Conservation (phyloP, 2,329 filamentous ascomycete genomes). For the Neoscytalidium dimidiatum region DNA sequence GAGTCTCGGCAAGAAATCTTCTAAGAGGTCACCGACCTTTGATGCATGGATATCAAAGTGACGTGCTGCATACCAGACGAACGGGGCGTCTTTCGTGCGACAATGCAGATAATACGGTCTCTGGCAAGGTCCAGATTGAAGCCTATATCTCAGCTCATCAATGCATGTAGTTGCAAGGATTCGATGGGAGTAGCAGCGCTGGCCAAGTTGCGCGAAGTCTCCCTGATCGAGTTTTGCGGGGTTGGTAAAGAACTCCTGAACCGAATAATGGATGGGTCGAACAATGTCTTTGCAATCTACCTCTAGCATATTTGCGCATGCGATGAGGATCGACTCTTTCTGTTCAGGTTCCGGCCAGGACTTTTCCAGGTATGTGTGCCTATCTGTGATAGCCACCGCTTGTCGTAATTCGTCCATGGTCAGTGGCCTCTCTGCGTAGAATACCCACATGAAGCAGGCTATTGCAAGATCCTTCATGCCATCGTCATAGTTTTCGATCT, state of each 20-base stretch:
- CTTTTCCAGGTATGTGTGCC: not conserved
- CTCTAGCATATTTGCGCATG: not conserved
- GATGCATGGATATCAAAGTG: too few relatives aligned
- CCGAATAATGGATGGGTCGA: not conserved
- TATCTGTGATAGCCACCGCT: not conserved
- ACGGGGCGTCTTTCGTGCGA: too few relatives aligned
- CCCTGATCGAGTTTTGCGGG: not conserved
- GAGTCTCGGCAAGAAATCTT: too few relatives aligned
- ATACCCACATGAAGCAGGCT: not conserved
- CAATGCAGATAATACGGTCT: too few relatives aligned
- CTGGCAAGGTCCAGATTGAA: too few relatives aligned
- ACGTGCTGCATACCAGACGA: too few relatives aligned
- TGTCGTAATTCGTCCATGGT: not conserved
- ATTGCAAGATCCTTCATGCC: not conserved
- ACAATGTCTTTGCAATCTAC: not conserved
- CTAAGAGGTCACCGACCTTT: too few relatives aligned
- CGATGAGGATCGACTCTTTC: not conserved
- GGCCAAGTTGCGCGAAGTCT: too few relatives aligned
- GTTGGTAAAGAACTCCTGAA: not conserved
- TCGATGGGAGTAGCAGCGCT: not conserved
- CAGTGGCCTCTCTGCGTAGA: not conserved
- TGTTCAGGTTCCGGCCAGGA: not conserved
- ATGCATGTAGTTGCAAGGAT: not conserved
- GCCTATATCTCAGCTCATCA: too few relatives aligned
- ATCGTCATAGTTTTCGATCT: not conserved